Base-by-base conservation (phyloP, 2,329 filamentous ascomycete genomes). In the Microdochium paspali region DNA sequence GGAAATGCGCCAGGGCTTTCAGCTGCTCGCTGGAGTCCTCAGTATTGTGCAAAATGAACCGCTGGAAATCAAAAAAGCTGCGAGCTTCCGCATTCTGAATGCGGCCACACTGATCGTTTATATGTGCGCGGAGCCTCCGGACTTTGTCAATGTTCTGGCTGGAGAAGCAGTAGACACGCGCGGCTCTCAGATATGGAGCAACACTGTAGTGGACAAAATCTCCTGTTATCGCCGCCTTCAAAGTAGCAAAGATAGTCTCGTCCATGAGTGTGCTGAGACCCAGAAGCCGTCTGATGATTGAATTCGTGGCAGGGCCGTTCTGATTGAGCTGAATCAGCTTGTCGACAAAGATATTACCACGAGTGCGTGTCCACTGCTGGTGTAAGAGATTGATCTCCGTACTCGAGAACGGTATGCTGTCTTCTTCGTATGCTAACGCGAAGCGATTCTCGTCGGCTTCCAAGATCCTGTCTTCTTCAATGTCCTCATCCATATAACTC, bases 311-410 rank as follows among this genome's bases (percentile, higher is more conserved):
- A 2, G 58, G 52, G 0, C 64, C 61, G 47, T 80, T 81, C 56
- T 83, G 77, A 51, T 83, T 74, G 44, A 85, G 70, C 20, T 70
- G 68, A 24, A 90, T 69, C 24, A 90, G 69, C 59, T 85, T 87
- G 57, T 82, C 79, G 23, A 84, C 60, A 46, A 85, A 79, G n/a
- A 80, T 66, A 51, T 76, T 79, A 4, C 57, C 52, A 18, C 55
- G 49, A 23, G 55, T 53, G 44, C 61, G 55, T 52, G 59, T 57
- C 66, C 69, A 73, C 30, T 72, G 66, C 30, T 61, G 61, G 48
- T 71, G 65, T 2, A 82, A 52, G 2, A 73, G 54, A 24, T 69
- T 62, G 12, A 73, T 64, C 56, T 82, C 79, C 0, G 57, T 51
- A 1, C 59, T 54, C 2, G 71, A 73, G 58, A 77, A 72, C 1